A percentile compares a stretch with the other conserved stretches of the same genome.
These are phyloP conservation scores for Hygrophorus russula DNA, from an alignment of 768 basidiomycete genomes.

Conservation along the genomic window DNA sequence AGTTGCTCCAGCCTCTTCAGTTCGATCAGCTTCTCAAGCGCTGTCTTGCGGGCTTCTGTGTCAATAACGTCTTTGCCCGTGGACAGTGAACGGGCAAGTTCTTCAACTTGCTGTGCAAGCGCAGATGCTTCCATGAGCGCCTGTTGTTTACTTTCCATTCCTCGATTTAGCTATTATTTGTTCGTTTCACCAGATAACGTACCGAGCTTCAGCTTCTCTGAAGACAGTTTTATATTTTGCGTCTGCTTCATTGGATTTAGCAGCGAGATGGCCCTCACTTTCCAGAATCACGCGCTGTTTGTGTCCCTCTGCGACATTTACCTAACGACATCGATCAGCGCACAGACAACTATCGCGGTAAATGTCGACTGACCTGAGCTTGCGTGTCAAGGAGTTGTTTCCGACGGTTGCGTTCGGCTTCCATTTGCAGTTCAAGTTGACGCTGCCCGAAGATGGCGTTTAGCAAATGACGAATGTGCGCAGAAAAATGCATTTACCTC, in stretches of 20 bases:
- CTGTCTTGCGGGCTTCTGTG: constrained; percentile 24
- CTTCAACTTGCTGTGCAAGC: constrained; percentile 35
- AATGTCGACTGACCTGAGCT: constrained; percentile 21
- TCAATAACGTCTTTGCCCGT: constrained; percentile 18
- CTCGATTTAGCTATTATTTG: not conserved
- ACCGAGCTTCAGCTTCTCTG: constrained; percentile 41
- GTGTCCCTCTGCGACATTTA: constrained; percentile 48
- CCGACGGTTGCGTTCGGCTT: constrained; percentile 43
- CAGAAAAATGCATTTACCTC: constrained; percentile 24
- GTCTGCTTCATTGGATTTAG: constrained; percentile 44
- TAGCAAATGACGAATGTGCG: not conserved
- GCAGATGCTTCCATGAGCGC: constrained; percentile 34
- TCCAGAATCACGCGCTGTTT: constrained; percentile 46
- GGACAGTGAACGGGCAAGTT: constrained; percentile 30
- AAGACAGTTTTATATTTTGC: constrained; percentile 38
- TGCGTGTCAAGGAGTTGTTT: constrained; percentile 49
- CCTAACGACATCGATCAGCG: constrained; percentile 5
- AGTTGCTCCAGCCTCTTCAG: constrained; percentile 41
- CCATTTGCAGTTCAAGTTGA: constrained; percentile 53
- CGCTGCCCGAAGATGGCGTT: constrained; percentile 18
- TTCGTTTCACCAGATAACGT: not conserved
- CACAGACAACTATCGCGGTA: not conserved
- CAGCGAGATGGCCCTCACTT: constrained; percentile 42
- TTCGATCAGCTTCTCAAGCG: constrained; percentile 33
- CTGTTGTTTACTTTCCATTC: constrained; percentile 24